Conservation (phyloP, 2,329 filamentous ascomycete species). For the Emydomyces testavorans region DNA sequence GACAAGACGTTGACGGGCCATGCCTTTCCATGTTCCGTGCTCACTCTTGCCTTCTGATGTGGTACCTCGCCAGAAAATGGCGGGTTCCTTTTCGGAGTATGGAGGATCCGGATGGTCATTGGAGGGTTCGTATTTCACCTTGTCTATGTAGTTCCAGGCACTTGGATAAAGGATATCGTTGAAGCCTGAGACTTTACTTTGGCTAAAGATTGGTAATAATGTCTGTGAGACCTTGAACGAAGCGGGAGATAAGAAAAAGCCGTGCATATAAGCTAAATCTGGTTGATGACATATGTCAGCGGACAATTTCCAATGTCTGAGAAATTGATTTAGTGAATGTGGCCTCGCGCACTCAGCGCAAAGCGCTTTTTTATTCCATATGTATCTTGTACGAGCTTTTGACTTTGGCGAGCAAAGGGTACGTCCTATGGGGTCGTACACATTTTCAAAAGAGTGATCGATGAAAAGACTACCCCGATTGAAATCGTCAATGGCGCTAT, state of each 20-base stretch:
- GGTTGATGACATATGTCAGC: constrained; percentile 65
- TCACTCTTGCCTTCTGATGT: constrained; percentile 46
- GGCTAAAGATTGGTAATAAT: constrained; percentile 63
- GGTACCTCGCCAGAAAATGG: constrained; percentile 64
- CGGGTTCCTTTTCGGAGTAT: constrained; percentile 53
- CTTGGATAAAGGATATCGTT: constrained; percentile 65
- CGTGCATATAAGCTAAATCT: constrained; percentile 61
- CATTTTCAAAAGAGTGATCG: constrained; percentile 31
- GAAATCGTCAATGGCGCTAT: constrained; percentile 26
- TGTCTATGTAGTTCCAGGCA: constrained; percentile 51
- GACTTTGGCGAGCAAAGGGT: constrained; percentile 53
- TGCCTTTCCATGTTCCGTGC: constrained; percentile 52
- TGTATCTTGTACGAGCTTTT: constrained; percentile 45
- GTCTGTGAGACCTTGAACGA: constrained; percentile 51
- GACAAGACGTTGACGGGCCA: constrained; percentile 59
- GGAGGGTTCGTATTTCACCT: constrained; percentile 42
- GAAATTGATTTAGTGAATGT: constrained; percentile 56
- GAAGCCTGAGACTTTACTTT: constrained; percentile 60
- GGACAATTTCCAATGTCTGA: constrained; percentile 53
- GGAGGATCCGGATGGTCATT: constrained; percentile 41
- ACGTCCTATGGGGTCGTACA: constrained; percentile 36
- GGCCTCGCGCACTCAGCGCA: constrained; percentile 52
- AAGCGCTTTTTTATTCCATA: constrained; percentile 54
- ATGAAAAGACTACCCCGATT: constrained; percentile 29
- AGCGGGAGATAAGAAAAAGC: constrained; percentile 57